Base-by-base conservation (phyloP, 2,329 filamentous ascomycete species). In the Penicillium sp. region DNA sequence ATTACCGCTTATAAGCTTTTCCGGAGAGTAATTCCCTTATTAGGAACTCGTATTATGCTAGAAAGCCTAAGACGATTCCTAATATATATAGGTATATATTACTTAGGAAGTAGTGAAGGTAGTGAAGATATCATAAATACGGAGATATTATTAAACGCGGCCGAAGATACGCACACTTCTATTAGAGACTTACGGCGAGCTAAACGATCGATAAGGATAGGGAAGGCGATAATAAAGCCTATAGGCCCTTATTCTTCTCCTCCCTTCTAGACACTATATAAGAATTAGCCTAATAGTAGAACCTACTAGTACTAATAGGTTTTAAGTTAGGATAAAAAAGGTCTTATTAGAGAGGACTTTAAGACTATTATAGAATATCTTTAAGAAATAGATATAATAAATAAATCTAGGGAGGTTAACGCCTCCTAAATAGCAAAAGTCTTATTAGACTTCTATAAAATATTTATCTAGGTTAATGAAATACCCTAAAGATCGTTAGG, bases 201-300 rank as follows among this genome's bases (percentile, higher is more conserved):
- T 7, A 28, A 28, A 28, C 28, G 7, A 7, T 7, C 28, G 28
- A 28, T 28, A 28, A n/a, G n/a, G n/a, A 7, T 28, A 28, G 28
- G 4, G 28, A 28, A 28, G 28, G 28, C 4, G 7, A 28, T 28
- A 28, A 28, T 28, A 28, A 28, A 28, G 28, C 28, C 28, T 28
- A 28, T 28, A 28, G 28, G 7, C 28, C 28, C 28, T 24, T 51
- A 5, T 35, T 51, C 28, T 51, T 51, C 49, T 30, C 26, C 49
- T 51, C 28, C 19, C 19, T 51, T 51, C 49, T 12, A 51, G 49
- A 51, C 49, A 51, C 49, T 19, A 51, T 51, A 12, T 51, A 51
- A 33, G 49, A 1, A 51, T 51, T 12, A 51, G 9, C 10, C 28
- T 12, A 10, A 49, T n/a, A 28, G 10, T 7, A n/a, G 0, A n/a